Conservation (phyloP, 2,329 filamentous ascomycete species). For the Penicillium sp. region DNA sequence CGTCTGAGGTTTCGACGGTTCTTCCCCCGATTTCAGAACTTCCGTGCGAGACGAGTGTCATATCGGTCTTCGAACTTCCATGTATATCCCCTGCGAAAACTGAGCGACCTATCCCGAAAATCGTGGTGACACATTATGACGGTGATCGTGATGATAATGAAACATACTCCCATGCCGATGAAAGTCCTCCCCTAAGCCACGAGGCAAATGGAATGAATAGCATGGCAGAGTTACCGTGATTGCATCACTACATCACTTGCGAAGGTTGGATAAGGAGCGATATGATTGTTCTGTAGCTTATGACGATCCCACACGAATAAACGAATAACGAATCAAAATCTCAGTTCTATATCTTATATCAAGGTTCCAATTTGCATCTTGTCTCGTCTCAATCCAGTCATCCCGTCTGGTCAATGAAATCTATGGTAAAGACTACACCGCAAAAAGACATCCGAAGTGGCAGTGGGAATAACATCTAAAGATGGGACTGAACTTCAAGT, state of each 20-base stretch:
- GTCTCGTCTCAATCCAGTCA: background rate
- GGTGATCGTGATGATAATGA: background rate
- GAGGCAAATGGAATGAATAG: background rate
- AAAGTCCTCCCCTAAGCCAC: slow-evolving; percentile 1
- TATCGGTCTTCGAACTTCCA: background rate
- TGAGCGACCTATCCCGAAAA: background rate
- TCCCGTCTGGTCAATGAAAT: background rate
- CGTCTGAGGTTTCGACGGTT: background rate
- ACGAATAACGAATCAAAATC: background rate
- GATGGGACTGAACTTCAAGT: background rate
- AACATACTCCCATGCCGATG: background rate
- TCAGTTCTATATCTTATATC: background rate
- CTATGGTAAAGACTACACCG: background rate
- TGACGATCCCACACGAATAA: background rate
- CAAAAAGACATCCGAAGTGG: background rate
- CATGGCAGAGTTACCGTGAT: background rate
- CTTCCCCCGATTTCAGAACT: background rate
- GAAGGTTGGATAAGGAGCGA: background rate
- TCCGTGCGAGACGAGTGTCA: background rate
- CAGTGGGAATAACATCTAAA: background rate
- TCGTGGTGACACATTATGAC: slow-evolving; percentile 5
- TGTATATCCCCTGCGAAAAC: background rate
- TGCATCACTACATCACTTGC: background rate
- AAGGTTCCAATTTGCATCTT: background rate
- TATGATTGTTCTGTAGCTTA: background rate